Evolutionary conservation across 805 yeast genomes (phyloP), one percentile per base, ranked within the genome.

Genomic region (Candida boleticola): DNA sequence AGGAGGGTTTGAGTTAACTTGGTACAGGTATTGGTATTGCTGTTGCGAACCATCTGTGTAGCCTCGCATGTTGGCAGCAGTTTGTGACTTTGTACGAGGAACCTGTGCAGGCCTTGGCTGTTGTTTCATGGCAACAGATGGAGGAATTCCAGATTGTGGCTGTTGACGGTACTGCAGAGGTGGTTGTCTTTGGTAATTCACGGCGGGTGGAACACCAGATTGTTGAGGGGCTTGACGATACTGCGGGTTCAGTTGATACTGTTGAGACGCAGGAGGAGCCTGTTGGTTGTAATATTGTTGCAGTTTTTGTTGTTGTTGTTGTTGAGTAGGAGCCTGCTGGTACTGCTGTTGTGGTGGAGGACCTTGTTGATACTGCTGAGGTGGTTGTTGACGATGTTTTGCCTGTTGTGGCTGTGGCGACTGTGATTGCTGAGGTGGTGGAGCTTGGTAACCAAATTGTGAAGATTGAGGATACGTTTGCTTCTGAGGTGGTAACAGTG

Each of bases 381-480:
- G 43, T n/a, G 54, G 46, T 33, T 40, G 54, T 42, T 51, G 56
- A 39, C 53, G 54, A 38, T 51, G 52, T 37, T 58, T 56, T 19
- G 44, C 47, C 16, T 46, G 44, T 22, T 41, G 53, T 41, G 29
- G 51, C 14, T 44, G 49, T 37, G 45, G 43, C 33, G 41, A 48
- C 37, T 31, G 45, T 9, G 45, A 51, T 20, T 46, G 48, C 10
- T 40, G 53, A 25, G 41, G 46, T 4, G 35, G 41, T 19, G 45
- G 57, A 17, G 39, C 36, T 33, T 47, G 48, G 34, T 42, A 45
- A 3, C 49, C 51, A 41, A 47, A 45, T 27, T 43, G 49, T 33
- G 19, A 39, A 4, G 49, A 41, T 18, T 46, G 41, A 4, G 53
- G 51, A 39, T 49, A 48, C 5, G 26, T 29, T 23, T 45, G 48